phyloP scores from a whole-genome alignment of 2,329 filamentous ascomycete genomes.

The Seiridium unicorne region DNA sequence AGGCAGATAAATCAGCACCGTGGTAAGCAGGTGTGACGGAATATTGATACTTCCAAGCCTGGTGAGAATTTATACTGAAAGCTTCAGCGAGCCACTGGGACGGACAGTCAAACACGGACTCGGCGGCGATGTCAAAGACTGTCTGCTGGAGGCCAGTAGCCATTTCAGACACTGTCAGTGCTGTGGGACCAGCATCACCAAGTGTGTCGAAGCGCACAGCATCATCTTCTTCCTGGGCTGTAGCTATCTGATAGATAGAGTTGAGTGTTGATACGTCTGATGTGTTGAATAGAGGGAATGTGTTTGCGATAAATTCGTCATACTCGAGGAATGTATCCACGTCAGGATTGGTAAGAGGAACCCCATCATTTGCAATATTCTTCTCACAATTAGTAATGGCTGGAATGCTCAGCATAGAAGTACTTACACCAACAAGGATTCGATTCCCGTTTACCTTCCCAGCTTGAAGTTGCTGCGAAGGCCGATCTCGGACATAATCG shows the following conservation, averaged over 20 bases:
- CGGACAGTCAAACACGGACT: conserved; percentile 55
- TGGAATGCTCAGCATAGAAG: too few species aligned
- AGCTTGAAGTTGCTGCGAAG: conserved; percentile 24
- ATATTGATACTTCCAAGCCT: conserved; percentile 48
- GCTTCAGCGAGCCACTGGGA: conserved; percentile 34
- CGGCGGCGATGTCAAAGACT: conserved; percentile 47
- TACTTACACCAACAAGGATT: conserved; percentile 23
- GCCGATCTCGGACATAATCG: conserved; percentile 27
- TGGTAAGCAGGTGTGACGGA: conserved; percentile 39
- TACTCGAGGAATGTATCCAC: neutral
- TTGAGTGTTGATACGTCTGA: neutral
- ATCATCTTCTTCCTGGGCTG: neutral
- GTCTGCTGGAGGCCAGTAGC: neutral
- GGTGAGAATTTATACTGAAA: conserved; percentile 9
- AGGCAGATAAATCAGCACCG: conserved; percentile 34
- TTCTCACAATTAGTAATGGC: neutral
- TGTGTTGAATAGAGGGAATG: neutral
- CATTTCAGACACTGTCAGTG: neutral
- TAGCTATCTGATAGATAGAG: neutral
- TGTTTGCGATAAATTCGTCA: neutral
- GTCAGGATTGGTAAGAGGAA: neutral
- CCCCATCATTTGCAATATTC: conserved; percentile 37
- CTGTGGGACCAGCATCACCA: neutral
- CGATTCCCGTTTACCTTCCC: conserved; percentile 30
- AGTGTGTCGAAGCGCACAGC: neutral